phyloP scores from a whole-genome alignment of 176 grass and related monocot genomes.

The Hsuehochloa calcarea region DNA sequence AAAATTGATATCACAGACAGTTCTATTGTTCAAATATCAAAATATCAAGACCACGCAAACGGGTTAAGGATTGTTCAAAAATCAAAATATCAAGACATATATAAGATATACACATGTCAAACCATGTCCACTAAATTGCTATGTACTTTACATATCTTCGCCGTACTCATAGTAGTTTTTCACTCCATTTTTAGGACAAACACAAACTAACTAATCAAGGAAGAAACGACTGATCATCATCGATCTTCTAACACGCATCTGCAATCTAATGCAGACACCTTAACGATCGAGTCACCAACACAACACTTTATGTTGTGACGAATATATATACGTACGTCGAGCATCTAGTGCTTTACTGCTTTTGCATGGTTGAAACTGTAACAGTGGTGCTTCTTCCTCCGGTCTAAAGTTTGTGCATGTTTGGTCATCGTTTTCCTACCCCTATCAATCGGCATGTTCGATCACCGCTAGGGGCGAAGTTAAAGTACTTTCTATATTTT shows the following conservation, averaged over 20 bases:
- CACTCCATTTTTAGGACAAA: neutral
- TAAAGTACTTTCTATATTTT: neutral
- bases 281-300: neutral
- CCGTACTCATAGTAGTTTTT: no score
- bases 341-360: neutral
- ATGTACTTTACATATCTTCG: neutral
- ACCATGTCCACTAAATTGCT: neutral
- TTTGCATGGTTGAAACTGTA: conserved; percentile 36
- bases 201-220: neutral
- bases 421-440: conserved; percentile 29
- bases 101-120: neutral
- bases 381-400: conserved; percentile 27
- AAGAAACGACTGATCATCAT: neutral
- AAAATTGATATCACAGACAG: no score
- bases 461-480: neutral
- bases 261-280: neutral
- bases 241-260: neutral
- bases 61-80: neutral
- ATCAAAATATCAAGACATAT: neutral
- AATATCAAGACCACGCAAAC: no score
- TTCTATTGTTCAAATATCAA: no score
- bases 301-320: neutral
- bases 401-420: conserved; percentile 1
- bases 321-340: neutral
- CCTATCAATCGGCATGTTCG: neutral